Percentiles rank a stretch among this genome's conserved stretches.
Evolutionary conservation across 768 basidiomycete genomes (phyloP).

Genomic region (Mycena vulgaris): DNA sequence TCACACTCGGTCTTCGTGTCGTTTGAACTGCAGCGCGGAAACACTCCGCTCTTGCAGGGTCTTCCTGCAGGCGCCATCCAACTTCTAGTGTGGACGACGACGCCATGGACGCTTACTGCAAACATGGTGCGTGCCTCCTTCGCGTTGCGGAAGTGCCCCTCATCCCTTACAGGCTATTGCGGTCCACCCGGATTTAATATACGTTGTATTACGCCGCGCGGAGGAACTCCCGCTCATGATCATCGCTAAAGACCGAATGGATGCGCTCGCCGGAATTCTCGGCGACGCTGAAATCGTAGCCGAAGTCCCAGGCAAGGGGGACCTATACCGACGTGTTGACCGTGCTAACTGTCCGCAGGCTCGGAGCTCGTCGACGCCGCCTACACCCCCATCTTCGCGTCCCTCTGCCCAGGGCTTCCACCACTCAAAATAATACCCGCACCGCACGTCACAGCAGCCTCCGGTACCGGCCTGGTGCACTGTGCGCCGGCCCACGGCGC

Average conservation of each 20-base stretch:
- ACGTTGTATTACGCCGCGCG: slow-evolving; percentile 63
- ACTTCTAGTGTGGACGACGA: slow-evolving; percentile 96
- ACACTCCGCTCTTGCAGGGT: slow-evolving; percentile 46
- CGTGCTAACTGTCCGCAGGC: slow-evolving; percentile 46
- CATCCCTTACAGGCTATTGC: slow-evolving; percentile 81
- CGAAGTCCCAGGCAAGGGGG: slow-evolving; percentile 53
- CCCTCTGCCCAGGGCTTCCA: slow-evolving; percentile 43
- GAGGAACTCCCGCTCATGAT: slow-evolving; percentile 52
- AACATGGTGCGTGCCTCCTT: slow-evolving; percentile 81
- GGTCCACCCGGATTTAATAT: slow-evolving; percentile 81
- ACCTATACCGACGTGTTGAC: too few relatives aligned
- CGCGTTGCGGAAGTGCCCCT: slow-evolving; percentile 8
- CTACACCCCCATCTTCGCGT: slow-evolving; percentile 76
- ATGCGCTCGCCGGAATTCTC: slow-evolving; percentile 54
- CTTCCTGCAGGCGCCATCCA: slow-evolving; percentile 56
- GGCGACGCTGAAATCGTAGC: slow-evolving; percentile 55
- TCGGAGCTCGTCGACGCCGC: slow-evolving; percentile 70
- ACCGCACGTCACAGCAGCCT: slow-evolving; percentile 83
- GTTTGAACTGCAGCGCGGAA: slow-evolving; percentile 66
- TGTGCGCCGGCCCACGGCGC: slow-evolving; percentile 95
- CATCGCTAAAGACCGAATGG: slow-evolving; percentile 67
- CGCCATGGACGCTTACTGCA: slow-evolving; percentile 96
- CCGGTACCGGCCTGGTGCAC: slow-evolving; percentile 97
- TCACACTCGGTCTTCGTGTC: slow-evolving; percentile 91
- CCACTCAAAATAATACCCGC: slow-evolving; percentile 69